Base-by-base conservation (phyloP, 2,329 filamentous ascomycete genomes). In the Alternaria brassicicola region DNA sequence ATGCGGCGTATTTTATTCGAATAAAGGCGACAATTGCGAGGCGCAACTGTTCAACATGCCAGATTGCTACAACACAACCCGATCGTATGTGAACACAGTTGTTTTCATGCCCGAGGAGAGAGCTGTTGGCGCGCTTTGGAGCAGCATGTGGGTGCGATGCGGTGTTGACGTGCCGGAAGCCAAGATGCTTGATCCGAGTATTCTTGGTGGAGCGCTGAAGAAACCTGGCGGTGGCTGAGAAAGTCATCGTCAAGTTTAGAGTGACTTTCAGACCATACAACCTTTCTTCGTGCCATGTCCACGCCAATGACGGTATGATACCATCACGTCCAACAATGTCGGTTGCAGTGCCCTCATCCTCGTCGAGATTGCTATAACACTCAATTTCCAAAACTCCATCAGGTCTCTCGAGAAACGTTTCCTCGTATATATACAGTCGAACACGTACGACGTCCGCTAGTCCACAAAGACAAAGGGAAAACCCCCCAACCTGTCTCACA, bases 81-180 rank as follows among this genome's bases (percentile, higher is more conserved):
- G 56, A 28, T 68, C 68, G 3, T 75, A 68, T 50, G 67, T 76
- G 10, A 77, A 75, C 15, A 76, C 73, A 0, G 72, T 73, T 0
- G 73, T 76, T 0, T 76, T 76, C 54, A 74, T 76, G 70, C 73
- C 73, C 2, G 75, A 77, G 36, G 72, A 75, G 49, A 65, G 72
- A 31, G 50, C 69, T 7, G 68, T 73, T 2, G 74, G 73, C 6
- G 73, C 69, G 10, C 52, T 70, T 7, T 77, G 74, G 74, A 72
- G 55, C 38, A 76, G 73, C 55, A 76, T 76, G 73, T 74, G 53
- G 31, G 68, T 76, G 4, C 68, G 59, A 26, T 77, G 74, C 59
- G 72, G 73, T 19, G 64, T 76, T 6, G 69, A 73, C 8, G 68
- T 67, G 15, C 65, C 69, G 3, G 70, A 72, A 41, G 67, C 69